Base-by-base conservation (phyloP, 176 grass and related monocot genomes). In the Eleusine indica region DNA sequence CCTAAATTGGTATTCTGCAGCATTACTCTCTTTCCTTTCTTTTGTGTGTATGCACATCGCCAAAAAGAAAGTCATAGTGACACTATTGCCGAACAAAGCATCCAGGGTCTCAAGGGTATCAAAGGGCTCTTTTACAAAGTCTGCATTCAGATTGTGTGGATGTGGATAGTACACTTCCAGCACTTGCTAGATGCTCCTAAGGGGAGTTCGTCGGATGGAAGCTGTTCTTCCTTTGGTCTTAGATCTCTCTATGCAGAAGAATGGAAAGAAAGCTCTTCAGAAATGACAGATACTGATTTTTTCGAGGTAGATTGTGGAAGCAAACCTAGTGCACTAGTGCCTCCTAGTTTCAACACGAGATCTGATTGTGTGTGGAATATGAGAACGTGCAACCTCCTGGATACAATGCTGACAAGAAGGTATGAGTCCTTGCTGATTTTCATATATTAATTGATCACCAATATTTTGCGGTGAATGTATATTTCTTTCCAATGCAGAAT, bases 201-300 rank as follows among this genome's bases (percentile, higher is more conserved):
- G 21, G 19, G 2, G 58, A 11, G 8, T 64, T 64, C 9, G 47
- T 73, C 47, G 9, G 60, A 80, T 15, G 12, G 3, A 53, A 53
- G 18, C 7, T 5, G 5, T 60, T 75, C 70, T 1, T 68, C 47
- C 53, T 80, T 37, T 47, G 70, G 38, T 80, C 70, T 86, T 9
- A 21, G 73, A 10, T 9, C 44, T 57, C 12, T 86, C 41, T 80
- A 80, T 74, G 37, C 58, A 42, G 68, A 80, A 86, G 77, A 12
- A 25, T 39, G 35, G 37, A 86, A 37, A 56, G 9, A 67, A 67
- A 35, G 46, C n/a, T 44, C 3, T 86, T 80, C 77, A 67, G 38
- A 66, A 73, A 67, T 80, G 37, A 66, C 15, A 66, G 42, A 15
- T 66, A 63, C 8, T 38, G n/a, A 35, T 35, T 35, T 32, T 66